These are phyloP conservation scores for Xylaria hypoxylon DNA, from an alignment of 2,329 filamentous ascomycete genomes.

Conservation along the genomic window DNA sequence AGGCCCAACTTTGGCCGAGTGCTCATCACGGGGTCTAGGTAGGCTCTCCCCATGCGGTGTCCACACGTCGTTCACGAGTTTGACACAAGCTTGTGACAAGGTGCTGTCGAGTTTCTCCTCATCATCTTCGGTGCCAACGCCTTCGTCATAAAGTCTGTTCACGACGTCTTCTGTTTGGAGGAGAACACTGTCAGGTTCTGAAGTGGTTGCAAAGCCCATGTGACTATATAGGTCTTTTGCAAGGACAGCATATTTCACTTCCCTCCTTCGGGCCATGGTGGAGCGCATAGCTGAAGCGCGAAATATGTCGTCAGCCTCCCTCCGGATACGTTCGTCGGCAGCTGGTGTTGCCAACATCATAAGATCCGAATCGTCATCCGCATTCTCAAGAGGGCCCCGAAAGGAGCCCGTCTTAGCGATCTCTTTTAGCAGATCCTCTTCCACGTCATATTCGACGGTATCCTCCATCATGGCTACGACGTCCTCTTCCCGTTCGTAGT, in stretches of 20 bases:
- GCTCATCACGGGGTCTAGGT: conserved; percentile 63
- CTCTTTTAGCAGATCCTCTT: conserved; percentile 52
- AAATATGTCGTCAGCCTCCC: conserved; percentile 67
- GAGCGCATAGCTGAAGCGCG: conserved; percentile 64
- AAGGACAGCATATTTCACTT: conserved; percentile 75
- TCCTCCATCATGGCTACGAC: conserved; percentile 55
- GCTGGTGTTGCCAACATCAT: conserved; percentile 68
- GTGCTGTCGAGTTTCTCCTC: conserved; percentile 67
- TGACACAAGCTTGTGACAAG: conserved; percentile 64
- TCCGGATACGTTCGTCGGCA: conserved; percentile 63
- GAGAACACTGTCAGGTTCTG: conserved; percentile 78
- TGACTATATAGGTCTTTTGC: conserved; percentile 76
- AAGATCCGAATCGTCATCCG: conserved; percentile 60
- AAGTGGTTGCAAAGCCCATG: conserved; percentile 68
- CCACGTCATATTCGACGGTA: conserved; percentile 53
- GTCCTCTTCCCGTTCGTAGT: conserved; percentile 55
- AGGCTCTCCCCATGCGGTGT: conserved; percentile 63
- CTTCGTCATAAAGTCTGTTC: conserved; percentile 71
- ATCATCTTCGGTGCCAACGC: conserved; percentile 67
- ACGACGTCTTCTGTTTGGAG: conserved; percentile 80
- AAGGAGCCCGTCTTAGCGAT: conserved; percentile 48
- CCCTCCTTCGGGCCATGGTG: conserved; percentile 56
- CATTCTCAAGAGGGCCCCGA: conserved; percentile 39
- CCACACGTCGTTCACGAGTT: conserved; percentile 66
- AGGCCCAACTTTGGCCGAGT: conserved; percentile 73